phyloP scores from a whole-genome alignment of 1,284 basidiomycete genomes.

The Cryptococcus sp. region DNA sequence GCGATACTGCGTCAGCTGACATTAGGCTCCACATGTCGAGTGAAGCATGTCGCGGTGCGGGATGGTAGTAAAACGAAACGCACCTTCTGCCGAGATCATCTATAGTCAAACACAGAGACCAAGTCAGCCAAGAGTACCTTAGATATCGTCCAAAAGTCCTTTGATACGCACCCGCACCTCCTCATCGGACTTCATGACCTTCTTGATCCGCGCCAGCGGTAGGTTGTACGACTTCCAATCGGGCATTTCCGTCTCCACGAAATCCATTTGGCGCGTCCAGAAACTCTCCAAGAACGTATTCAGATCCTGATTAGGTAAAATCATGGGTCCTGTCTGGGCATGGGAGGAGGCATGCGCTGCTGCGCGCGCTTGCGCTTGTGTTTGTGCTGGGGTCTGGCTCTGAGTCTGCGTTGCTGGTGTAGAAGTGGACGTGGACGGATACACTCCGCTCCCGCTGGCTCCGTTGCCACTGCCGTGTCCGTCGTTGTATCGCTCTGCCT shows the following conservation, averaged over 20 bases:
- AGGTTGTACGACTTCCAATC: slow-evolving; percentile 49
- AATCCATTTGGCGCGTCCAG: slow-evolving; percentile 53
- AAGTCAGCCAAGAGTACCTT: neutral
- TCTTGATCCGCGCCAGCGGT: slow-evolving; percentile 82
- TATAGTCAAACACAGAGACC: slow-evolving; percentile 42
- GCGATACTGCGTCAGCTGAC: neutral
- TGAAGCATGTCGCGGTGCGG: neutral
- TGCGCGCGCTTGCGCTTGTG: neutral
- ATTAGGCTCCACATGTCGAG: neutral
- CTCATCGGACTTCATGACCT: slow-evolving; percentile 97
- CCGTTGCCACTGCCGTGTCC: too few species aligned
- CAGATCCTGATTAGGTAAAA: slow-evolving; percentile 48
- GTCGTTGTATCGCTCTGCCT: too few species aligned
- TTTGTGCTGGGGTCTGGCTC: too few species aligned
- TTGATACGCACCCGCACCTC: slow-evolving; percentile 76
- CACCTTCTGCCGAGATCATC: slow-evolving; percentile 95
- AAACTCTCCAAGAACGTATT: slow-evolving; percentile 50
- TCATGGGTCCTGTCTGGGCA: slow-evolving; percentile 29
- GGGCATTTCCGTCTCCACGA: slow-evolving; percentile 46
- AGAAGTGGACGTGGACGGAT: too few species aligned
- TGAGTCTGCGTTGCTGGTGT: too few species aligned
- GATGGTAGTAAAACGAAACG: slow-evolving; percentile 24
- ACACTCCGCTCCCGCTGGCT: too few species aligned
- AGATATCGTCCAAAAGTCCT: too few species aligned
- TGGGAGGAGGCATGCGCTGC: neutral